Base-by-base conservation (phyloP, 2,329 filamentous ascomycete genomes). In the Aschersonia sp. region DNA sequence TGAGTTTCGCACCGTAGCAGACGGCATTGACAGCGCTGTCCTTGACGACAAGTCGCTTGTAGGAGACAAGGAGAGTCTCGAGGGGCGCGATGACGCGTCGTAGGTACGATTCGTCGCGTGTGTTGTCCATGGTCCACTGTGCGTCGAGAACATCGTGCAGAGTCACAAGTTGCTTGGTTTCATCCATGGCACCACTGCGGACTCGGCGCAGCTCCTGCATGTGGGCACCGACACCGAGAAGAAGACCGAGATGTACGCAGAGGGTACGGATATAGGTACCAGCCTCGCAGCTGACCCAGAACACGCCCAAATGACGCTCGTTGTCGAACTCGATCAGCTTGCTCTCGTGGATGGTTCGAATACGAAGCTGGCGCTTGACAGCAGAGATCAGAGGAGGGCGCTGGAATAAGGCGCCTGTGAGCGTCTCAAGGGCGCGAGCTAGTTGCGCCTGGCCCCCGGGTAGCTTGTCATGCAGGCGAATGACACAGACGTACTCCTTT, bases 191-290 rank as follows among this genome's bases (percentile, higher is more conserved):
- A 71, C 91, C 91, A 69, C 82, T 88, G 63, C 91, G 80, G 46
- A 97, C 91, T 77, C 91, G 83, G 59, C 91, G 81, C 57, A 97
- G 82, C 74, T 97, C 91, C 73, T 97, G 91, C 91, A 97, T 97
- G 73, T 97, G 89, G 47, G 87, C 92, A 57, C 91, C 91, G 50
- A 95, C 89, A 64, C 91, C 78, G 44, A 81, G 70, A 43, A 81
- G 66, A 50, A 81, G 70, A 67, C 87, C 87, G 56, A 98, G 68
- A 71, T 97, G 92, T 43, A 97, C 91, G 69, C 92, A 97, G 45
- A 98, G 82, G 40, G 92, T 98, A 74, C 92, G 86, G 65, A 98
- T 97, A 69, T 98, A 98, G 54, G 92, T 98, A 65, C 92, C 92
- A 47, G 65, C 92, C 71, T 98, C 92, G 69, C 92, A 98, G 70